phyloP scores from a whole-genome alignment of 2,329 filamentous ascomycete species.

The Talaromyces islandicus region DNA sequence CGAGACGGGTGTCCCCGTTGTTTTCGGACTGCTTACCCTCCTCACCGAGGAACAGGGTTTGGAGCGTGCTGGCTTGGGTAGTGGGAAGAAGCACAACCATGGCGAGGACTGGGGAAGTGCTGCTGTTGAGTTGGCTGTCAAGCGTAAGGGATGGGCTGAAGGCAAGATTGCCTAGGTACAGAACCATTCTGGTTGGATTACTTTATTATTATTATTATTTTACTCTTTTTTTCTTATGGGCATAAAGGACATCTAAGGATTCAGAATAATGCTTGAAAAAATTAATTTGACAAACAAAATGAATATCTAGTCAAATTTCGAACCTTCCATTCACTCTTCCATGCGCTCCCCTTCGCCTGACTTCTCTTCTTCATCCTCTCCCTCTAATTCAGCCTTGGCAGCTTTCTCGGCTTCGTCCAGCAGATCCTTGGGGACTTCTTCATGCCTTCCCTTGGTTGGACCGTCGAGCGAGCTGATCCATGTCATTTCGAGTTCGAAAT shows the following conservation, averaged over 20 bases:
- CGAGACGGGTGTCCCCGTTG: constrained; percentile 79
- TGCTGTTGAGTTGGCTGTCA: constrained; percentile 87
- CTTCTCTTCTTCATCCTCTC: constrained; percentile 74
- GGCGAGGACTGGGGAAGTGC: constrained; percentile 94
- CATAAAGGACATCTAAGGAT: neutral
- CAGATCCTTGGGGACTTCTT: constrained; percentile 87
- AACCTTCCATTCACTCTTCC: constrained; percentile 61
- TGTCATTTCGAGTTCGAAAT: constrained; percentile 98
- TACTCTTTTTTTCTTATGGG: neutral
- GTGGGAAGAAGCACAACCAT: constrained; percentile 67
- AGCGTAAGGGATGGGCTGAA: constrained; percentile 75
- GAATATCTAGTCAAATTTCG: neutral
- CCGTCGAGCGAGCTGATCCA: constrained; percentile 86
- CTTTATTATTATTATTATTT: neutral
- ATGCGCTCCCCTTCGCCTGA: constrained; percentile 65
- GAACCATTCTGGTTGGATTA: neutral
- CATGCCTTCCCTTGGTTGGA: constrained; percentile 85
- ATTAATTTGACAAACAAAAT: neutral
- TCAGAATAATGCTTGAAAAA: neutral
- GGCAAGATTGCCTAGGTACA: constrained; percentile 48
- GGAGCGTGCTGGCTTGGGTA: constrained; percentile 69
- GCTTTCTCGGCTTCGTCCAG: constrained; percentile 86
- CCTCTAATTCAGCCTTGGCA: constrained; percentile 84
- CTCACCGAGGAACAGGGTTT: constrained; percentile 82
- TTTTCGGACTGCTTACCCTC: constrained; percentile 89